Base-by-base conservation (phyloP, 768 basidiomycete genomes). In the Kwoniella newhampshirensis region DNA sequence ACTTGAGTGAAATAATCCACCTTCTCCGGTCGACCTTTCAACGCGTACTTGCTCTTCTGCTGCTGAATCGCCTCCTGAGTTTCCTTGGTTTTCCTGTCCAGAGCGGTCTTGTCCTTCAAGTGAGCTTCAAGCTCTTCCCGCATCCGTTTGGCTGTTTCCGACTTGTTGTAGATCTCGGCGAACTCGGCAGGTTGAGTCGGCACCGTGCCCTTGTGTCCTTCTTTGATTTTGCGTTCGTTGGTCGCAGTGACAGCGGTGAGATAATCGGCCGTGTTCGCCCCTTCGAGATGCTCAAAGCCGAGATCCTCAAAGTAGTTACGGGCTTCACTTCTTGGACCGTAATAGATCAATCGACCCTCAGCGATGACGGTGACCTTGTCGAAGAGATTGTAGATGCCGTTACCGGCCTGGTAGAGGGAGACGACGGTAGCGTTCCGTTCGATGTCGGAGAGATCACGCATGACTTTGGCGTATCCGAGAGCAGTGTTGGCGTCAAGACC, bases 201-300 rank as follows among this genome's bases (percentile, higher is more conserved):
- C 30, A 71, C 61, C 36, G 66, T 54, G 25, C 60, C 64, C 39
- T 74, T 82, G 25, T 81, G 81, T 4, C 85, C 88, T 2, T 82
- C 78, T 0, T 84, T 83, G 67, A 87, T 87, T 68, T 86, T 86
- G 18, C 91, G 87, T 77, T 94, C 90, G 66, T 91, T 89, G 0
- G 85, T 83, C 27, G 62, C 65, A 13, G 72, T 74, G 32, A 66
- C 62, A 2, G 66, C 61, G 3, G 70, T 70, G 17, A 74, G 52
- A 55, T 58, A 74, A 53, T 74, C 72, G 18, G 70, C 70, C 15
- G 64, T 63, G 44, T 69, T 74, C 13, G 59, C 67, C 15, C 72
- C 70, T 20, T 66, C 62, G 3, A 57, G 53, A 49, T 67, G 68
- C 3, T 63, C 70, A 45, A 74, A 74, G 0, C 73, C 73, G 13